Conservation (phyloP, 2,329 filamentous ascomycete species). For the Aspergillus novoparasiticus region DNA sequence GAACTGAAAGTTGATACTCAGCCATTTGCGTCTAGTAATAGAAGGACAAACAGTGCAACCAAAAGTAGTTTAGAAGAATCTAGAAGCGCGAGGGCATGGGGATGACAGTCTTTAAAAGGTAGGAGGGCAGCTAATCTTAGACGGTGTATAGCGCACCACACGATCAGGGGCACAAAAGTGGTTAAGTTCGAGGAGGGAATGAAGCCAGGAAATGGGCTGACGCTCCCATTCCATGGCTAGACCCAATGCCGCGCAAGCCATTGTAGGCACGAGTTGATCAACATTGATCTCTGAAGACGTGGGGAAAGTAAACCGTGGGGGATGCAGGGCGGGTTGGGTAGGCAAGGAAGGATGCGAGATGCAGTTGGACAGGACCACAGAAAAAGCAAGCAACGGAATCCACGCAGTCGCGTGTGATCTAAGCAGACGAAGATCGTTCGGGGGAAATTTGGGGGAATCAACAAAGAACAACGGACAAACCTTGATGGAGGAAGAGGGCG, state of each 20-base stretch:
- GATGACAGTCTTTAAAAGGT: neutral
- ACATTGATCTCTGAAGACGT: conserved; percentile 11
- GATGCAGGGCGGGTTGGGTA: conserved; percentile 3
- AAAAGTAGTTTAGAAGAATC: neutral
- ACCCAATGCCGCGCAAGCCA: conserved; percentile 11
- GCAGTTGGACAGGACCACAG: neutral
- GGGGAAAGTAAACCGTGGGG: conserved; percentile 19
- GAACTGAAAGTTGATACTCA: conserved; percentile 27
- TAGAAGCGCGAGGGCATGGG: neutral
- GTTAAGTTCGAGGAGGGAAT: conserved; percentile 6
- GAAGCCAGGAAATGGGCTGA: conserved; percentile 7
- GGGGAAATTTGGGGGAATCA: neutral
- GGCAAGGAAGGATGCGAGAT: conserved; percentile 2
- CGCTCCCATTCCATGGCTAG: conserved; percentile 8
- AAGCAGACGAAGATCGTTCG: neutral
- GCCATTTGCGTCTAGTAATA: conserved; percentile 17
- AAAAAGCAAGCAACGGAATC: neutral
- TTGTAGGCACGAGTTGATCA: conserved; percentile 10
- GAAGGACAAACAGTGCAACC: neutral
- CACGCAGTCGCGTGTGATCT: neutral
- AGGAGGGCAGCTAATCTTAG: neutral
- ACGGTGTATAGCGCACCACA: neutral
- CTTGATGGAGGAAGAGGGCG: neutral
- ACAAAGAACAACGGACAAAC: neutral
- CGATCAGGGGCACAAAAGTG: conserved; percentile 15